Base-by-base conservation (phyloP, 768 basidiomycete species). In the Leccinum variicolor region DNA sequence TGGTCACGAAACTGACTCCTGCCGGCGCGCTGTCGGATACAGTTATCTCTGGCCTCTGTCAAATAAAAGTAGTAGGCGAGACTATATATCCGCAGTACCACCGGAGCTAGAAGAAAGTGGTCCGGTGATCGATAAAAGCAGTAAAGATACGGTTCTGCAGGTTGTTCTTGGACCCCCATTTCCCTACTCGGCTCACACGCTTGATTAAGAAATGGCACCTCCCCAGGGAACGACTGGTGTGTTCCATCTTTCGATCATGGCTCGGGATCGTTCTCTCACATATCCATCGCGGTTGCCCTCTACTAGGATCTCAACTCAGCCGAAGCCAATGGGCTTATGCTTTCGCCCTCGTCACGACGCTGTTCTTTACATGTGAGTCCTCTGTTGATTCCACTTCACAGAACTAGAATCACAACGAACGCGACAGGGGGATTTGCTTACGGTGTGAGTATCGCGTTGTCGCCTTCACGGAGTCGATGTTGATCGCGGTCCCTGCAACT, bases 341-440 rank as follows among this genome's bases (percentile, higher is more conserved):
- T 8, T 90, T 87, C 68, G 75, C 76, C 39, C 80, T 90, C 54
- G 84, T 91, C 58, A 90, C 87, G 19, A 82, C 86, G 11, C 76
- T 90, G 31, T 90, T 90, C 78, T 89, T 90, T 72, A 85, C 87
- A 28, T 87, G 85, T 84, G 61, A 61, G 81, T 70, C 10, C 25
- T 48, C 17, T 17, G 26, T 53, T 19, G 36, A 34, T 36, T 25
- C n/a, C 25, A 17, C 25, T 25, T 28, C 19, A 41, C 21, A 10
- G 17, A 47, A 19, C 39, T 28, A 7, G 41, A 6, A 31, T 9
- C 19, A 55, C 41, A 23, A 55, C 41, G 11, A 52, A 43, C 23
- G 36, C n/a, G 34, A 34, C 53, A 79, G 84, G 84, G 85, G 86
- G 85, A 0, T 87, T 87, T 69, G 81, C 86, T 6, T 85, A 87